Evolutionary conservation across 2,329 filamentous ascomycete genomes (phyloP), one percentile per base, ranked within the genome.

Genomic region (Venturia nashicola): DNA sequence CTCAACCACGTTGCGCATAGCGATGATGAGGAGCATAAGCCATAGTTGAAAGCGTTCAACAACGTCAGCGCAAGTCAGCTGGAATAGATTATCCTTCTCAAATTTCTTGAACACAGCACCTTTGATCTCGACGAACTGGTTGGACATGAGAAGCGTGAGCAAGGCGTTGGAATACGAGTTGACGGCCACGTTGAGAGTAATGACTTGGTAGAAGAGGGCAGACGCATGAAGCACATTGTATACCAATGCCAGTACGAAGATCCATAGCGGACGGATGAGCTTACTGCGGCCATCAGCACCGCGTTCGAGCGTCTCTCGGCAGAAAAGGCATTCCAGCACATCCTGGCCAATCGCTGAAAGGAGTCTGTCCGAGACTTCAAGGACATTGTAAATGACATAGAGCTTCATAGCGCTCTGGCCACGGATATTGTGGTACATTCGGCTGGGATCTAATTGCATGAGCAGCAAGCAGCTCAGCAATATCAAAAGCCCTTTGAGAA

Each of bases 71-170:
- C 94, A 99, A 0, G 93, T 96, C 16, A 99, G 81, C 73, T 99
- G 94, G 72, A 99, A 99, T 0, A 96, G 79, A 68, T 96, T 97
- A 72, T 99, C 94, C 74, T 97, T 97, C 70, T 99, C 94, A 67
- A 97, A 96, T 66, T 93, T 94, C 78, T 99, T 97, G 80, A 99
- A 99, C 0, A 99, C 95, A 0, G 92, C 95, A 66, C 90, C 90
- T 72, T 99, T 99, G 80, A 99, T 96, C 77, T 99, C 94, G 54
- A 99, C 94, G 70, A 99, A 99, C 72, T 99, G 95, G 72, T 97
- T 99, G 7, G 92, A 97, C 72, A 99, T 85, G 1, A 99, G 80
- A 0, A 99, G 83, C 0, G 94, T 97, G 42, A 99, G 81, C 5
- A 99, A 80, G 0, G 94, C 93, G 71, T 99, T 99, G 0, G 92